A percentile compares a stretch with the other conserved stretches of the same genome.
Evolutionary conservation across 1,284 basidiomycete species (phyloP).

Genomic region (Neotropicomus parvogracilis): DNA sequence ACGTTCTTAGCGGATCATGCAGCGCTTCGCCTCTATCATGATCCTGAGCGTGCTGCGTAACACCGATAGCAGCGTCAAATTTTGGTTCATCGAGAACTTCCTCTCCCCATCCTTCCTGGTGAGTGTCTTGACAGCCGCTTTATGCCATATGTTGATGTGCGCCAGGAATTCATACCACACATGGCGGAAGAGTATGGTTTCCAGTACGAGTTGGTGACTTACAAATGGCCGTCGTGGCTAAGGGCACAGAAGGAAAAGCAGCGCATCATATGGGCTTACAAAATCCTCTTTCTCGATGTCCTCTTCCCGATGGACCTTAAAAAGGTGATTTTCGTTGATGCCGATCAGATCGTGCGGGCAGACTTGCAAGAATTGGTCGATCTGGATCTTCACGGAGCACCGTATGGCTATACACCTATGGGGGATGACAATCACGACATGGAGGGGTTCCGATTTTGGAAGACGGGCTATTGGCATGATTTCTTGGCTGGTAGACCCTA

Average conservation of each 20-base stretch:
- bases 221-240: slow-evolving; percentile 98
- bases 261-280: slow-evolving; percentile 99
- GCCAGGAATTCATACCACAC: slow-evolving; percentile 90
- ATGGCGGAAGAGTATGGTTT: slow-evolving; percentile 88
- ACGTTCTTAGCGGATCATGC: slow-evolving; percentile 11
- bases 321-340: slow-evolving; percentile 98
- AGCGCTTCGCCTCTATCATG: slow-evolving; percentile 99
- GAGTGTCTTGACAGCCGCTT: slow-evolving; percentile 21
- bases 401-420: slow-evolving; percentile 97
- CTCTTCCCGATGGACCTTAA: slow-evolving; percentile 97
- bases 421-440: slow-evolving; percentile 92
- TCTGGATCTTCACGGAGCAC: slow-evolving; percentile 85
- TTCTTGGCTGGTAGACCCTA: slow-evolving; percentile 80
- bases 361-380: slow-evolving; percentile 92
- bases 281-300: slow-evolving; percentile 97
- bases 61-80: slow-evolving; percentile 91
- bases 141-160: slow-evolving; percentile 4
- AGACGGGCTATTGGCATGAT: slow-evolving; percentile 91
- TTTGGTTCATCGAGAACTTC: slow-evolving; percentile 99
- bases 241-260: slow-evolving; percentile 97
- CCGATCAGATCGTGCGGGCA: slow-evolving; percentile 94
- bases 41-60: slow-evolving; percentile 93
- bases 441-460: slow-evolving; percentile 99
- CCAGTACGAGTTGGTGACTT: slow-evolving; percentile 95
- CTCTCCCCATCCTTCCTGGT: slow-evolving; percentile 95